These are phyloP conservation scores for Calonectria pauciramosa DNA, from an alignment of 2,329 filamentous ascomycete genomes.

Conservation along the genomic window DNA sequence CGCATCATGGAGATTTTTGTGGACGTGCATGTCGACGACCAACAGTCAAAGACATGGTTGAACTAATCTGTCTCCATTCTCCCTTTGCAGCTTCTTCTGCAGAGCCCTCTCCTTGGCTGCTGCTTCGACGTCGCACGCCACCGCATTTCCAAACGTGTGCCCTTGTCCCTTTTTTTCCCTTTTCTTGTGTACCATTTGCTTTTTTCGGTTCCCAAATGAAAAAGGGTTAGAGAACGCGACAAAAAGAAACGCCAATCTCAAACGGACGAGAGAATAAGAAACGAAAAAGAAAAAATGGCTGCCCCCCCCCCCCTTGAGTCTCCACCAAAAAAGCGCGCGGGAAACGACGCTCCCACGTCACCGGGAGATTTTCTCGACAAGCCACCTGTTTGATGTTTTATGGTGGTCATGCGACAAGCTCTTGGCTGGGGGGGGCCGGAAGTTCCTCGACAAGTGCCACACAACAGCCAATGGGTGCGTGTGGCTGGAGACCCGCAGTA, in stretches of 20 bases:
- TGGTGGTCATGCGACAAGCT: slow-evolving; percentile 1
- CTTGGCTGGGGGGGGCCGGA: neutral
- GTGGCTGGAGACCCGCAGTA: neutral
- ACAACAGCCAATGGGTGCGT: neutral
- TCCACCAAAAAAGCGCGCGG: slow-evolving; percentile 2
- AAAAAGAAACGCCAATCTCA: neutral
- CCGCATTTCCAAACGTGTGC: neutral
- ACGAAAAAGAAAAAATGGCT: neutral
- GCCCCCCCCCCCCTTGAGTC: neutral
- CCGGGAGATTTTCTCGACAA: slow-evolving; percentile 7
- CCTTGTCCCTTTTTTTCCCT: neutral
- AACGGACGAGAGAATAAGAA: neutral
- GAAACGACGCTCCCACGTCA: slow-evolving; percentile 6
- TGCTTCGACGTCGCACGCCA: neutral
- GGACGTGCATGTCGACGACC: neutral
- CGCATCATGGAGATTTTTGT: neutral
- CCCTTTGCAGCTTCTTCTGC: neutral
- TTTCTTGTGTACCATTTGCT: too few species aligned
- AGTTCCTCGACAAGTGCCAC: neutral
- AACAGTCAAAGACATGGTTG: neutral
- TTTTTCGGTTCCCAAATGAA: neutral
- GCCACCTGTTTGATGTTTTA: slow-evolving; percentile 1
- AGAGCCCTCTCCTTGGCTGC: neutral
- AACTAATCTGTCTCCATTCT: neutral
- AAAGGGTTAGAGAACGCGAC: neutral